Evolutionary conservation across 805 yeast species (phyloP).

Genomic region (Blastobotrys muscicola): DNA sequence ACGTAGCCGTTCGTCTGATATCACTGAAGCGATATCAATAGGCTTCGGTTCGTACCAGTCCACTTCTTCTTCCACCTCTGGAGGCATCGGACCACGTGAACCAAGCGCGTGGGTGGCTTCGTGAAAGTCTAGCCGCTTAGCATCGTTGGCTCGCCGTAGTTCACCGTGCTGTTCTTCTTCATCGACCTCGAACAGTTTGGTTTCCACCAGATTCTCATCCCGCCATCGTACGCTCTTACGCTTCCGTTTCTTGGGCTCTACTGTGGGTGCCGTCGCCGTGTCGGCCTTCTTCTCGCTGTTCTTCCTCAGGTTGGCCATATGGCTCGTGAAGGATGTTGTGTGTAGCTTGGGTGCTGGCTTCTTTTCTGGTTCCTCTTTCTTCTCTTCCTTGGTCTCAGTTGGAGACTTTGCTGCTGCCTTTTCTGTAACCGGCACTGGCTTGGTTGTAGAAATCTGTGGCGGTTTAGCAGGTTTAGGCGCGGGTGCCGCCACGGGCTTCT

Average conservation of each 20-base stretch:
- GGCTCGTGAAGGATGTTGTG: too few species aligned
- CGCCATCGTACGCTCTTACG: constrained; percentile 12
- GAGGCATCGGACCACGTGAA: neutral
- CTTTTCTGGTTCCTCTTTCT: too few species aligned
- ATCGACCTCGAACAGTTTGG: constrained; percentile 6
- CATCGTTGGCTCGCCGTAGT: constrained; percentile 7
- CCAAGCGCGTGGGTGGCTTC: constrained; percentile 8
- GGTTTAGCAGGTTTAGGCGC: too few species aligned
- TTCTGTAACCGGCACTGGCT: too few species aligned
- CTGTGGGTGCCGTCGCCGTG: neutral
- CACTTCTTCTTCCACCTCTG: constrained; percentile 9
- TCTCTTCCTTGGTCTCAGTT: too few species aligned
- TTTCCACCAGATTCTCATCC: constrained; percentile 12
- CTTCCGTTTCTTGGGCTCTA: constrained; percentile 2
- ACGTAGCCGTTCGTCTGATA: neutral
- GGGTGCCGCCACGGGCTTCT: neutral
- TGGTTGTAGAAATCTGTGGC: too few species aligned
- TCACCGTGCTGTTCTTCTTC: constrained; percentile 3
- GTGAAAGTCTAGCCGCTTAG: constrained; percentile 11
- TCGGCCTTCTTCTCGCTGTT: neutral
- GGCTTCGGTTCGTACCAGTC: constrained; percentile 13
- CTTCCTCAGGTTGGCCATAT: too few species aligned
- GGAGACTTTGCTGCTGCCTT: too few species aligned
- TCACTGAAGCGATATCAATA: constrained; percentile 4
- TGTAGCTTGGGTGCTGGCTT: too few species aligned